Base-by-base conservation (phyloP, 352 stramenopile species). In the Phytophthora ramorum region DNA sequence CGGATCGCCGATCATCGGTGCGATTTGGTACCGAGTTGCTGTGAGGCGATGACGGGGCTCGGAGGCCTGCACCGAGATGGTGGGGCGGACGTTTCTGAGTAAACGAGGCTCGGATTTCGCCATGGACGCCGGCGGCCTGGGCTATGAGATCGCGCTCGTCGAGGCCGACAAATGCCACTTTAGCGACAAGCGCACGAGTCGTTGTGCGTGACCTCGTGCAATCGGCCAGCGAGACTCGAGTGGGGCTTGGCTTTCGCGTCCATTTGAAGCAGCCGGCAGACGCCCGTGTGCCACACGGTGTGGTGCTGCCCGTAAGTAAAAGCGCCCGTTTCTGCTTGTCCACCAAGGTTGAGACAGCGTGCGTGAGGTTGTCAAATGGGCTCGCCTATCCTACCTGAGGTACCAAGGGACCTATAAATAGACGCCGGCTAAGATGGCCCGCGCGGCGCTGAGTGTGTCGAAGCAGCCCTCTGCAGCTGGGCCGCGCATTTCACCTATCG, bases 31-130 rank as follows among this genome's bases (percentile, higher is more conserved):
- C 38, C n/a, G 7, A 2, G 24, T 28, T 28, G 24, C 24, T 28
- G 24, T 28, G 24, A 28, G n/a, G n/a, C n/a, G n/a, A n/a, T n/a
- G n/a, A n/a, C n/a, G n/a, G n/a, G n/a, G n/a, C n/a, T 22, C 16
- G 5, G 13, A 32, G 34, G 17, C 34, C 16, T 58, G 46, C 56
- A 59, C 14, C 17, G 40, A 57, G 41, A 56, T 60, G 24, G 22
- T 54, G 48, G 47, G 17, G 63, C 38, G 61, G 63, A 53, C 46
- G 46, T 53, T 38, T 52, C 49, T 52, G 47, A 67, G 45, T 57
- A 64, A 68, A 68, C 59, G 52, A 71, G 55, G 16, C 49, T 22
- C 41, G 44, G 19, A 63, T 69, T 67, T 69, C 45, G 12, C 45
- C 40, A 63, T 58, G 38, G 30, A 43, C 24, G n/a, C n/a, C n/a